These are phyloP conservation scores for Chrysophaeum taylorii DNA, from an alignment of 352 stramenopile species.

Conservation along the genomic window DNA sequence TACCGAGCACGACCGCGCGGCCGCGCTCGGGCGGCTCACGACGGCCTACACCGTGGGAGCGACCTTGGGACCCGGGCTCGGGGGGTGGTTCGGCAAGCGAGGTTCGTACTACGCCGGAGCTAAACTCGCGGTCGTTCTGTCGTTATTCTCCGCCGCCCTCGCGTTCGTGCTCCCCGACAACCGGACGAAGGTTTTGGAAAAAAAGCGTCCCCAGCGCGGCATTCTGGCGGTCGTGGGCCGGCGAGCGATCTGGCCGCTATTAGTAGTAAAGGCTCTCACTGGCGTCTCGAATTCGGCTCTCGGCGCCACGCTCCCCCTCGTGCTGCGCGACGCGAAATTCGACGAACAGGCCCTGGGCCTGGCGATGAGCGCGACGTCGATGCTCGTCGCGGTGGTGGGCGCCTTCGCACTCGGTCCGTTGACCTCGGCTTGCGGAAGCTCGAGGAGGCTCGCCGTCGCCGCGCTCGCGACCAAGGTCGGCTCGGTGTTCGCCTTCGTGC, in stretches of 20 bases:
- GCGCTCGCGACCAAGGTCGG: slow-evolving; percentile 16
- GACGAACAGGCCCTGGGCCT: slow-evolving; percentile 36
- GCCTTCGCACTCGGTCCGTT: slow-evolving; percentile 35
- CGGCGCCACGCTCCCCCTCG: slow-evolving; percentile 37
- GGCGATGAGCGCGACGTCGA: slow-evolving; percentile 36
- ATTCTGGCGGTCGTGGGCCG: slow-evolving; percentile 21
- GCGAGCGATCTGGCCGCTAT: slow-evolving; percentile 31
- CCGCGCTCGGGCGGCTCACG: slow-evolving; percentile 43
- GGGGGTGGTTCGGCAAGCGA: slow-evolving; percentile 23
- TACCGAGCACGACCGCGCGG: slow-evolving; percentile 25
- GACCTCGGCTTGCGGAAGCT: slow-evolving; percentile 28
- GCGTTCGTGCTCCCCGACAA: slow-evolving; percentile 23
- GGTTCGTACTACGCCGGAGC: slow-evolving; percentile 39
- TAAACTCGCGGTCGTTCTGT: slow-evolving; percentile 40
- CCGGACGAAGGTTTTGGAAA: not conserved
- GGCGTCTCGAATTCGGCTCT: slow-evolving; percentile 39
- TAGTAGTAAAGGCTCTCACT: slow-evolving; percentile 42
- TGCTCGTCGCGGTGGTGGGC: slow-evolving; percentile 38
- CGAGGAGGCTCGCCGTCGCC: slow-evolving; percentile 14
- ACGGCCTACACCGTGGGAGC: slow-evolving; percentile 48
- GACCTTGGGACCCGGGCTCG: slow-evolving; percentile 42
- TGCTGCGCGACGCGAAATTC: slow-evolving; percentile 35
- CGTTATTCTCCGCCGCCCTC: slow-evolving; percentile 39
- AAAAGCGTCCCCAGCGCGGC: not conserved
- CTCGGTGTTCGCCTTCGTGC: not conserved